Conservation (phyloP, 1,139 yeast genomes). For the Candida sp. region DNA sequence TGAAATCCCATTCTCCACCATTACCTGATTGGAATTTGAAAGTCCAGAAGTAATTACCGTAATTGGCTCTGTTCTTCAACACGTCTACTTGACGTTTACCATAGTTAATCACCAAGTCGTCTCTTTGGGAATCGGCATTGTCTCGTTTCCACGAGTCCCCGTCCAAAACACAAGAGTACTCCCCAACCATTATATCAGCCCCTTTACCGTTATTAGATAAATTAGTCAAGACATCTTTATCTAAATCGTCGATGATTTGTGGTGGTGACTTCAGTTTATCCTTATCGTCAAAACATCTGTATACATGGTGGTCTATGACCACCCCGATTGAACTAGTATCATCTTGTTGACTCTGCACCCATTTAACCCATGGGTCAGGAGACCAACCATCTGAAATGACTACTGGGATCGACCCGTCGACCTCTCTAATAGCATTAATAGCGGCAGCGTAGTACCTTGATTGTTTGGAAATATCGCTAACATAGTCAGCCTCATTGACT, state of each 20-base stretch:
- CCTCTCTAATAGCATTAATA: constrained; percentile 52
- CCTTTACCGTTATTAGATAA: constrained; percentile 42
- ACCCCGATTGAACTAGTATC: constrained; percentile 50
- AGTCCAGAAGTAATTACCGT: constrained; percentile 90
- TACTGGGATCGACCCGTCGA: constrained; percentile 60
- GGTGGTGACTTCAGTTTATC: constrained; percentile 68
- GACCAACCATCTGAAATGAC: constrained; percentile 95
- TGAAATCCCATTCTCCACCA: constrained; percentile 97
- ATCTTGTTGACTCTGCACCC: constrained; percentile 47
- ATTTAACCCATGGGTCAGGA: constrained; percentile 74
- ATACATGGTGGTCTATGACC: constrained; percentile 80
- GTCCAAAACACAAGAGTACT: constrained; percentile 86
- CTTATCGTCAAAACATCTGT: constrained; percentile 77
- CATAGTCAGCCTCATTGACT: constrained; percentile 79
- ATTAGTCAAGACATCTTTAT: constrained; percentile 49
- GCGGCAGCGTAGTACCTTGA: constrained; percentile 69
- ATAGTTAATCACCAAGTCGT: constrained; percentile 31
- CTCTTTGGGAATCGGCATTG: constrained; percentile 41
- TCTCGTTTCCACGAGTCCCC: constrained; percentile 65
- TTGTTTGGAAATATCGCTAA: constrained; percentile 48
- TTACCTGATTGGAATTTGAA: constrained; percentile 81
- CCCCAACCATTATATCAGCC: constrained; percentile 82
- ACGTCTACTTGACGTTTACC: constrained; percentile 41
- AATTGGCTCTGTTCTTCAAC: constrained; percentile 50
- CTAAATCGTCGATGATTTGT: constrained; percentile 58